Evolutionary conservation across 257 asterid species (phyloP), one percentile per base, ranked within the genome.

Genomic region (Plantago ovata): DNA sequence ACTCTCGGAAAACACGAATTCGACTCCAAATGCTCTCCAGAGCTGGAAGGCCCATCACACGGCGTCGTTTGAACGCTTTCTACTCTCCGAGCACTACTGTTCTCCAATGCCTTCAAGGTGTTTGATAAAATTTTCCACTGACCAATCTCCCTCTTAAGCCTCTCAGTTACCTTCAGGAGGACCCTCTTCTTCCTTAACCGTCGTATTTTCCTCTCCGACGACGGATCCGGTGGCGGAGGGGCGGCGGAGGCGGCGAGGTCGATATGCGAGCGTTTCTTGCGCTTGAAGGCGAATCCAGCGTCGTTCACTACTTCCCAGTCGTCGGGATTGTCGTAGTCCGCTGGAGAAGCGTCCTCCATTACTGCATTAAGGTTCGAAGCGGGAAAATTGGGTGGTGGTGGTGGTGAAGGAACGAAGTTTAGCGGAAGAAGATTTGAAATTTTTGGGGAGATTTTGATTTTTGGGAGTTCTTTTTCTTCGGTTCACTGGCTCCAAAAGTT

Each of bases 81-180:
- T 39, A 61, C 71, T 2, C 28, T 61, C 38, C 64, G 72, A 52
- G 60, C 12, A 39, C 13, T 52, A 48, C 46, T 77, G 44, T 60
- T 58, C 62, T 72, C 80, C 90, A 81, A 75, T 24, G 60, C 72
- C 64, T 47, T 72, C 58, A 86, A 69, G 7, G 72, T 71, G 82
- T 73, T 90, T 71, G 95, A 84, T 65, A 82, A 73, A 74, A 70
- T 89, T 61, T 82, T 91, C 97, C 97, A 86, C 44, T 65, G 86
- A 36, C 62, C 62, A 42, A 90, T 80, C 78, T 90, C 97, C 1
- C 24, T 56, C 36, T 32, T 40, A 33, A 80, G 82, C 67, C 47
- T 78, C 0, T 71, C 77, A 53, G 64, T 79, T 76, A 87, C 71
- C 77, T 84, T 86, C 41, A 82, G 45, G 28, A 84, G 88, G 2